Evolutionary conservation across 192 early-diverging fungal species (phyloP).

Genomic region (Coemansia asiatica): DNA sequence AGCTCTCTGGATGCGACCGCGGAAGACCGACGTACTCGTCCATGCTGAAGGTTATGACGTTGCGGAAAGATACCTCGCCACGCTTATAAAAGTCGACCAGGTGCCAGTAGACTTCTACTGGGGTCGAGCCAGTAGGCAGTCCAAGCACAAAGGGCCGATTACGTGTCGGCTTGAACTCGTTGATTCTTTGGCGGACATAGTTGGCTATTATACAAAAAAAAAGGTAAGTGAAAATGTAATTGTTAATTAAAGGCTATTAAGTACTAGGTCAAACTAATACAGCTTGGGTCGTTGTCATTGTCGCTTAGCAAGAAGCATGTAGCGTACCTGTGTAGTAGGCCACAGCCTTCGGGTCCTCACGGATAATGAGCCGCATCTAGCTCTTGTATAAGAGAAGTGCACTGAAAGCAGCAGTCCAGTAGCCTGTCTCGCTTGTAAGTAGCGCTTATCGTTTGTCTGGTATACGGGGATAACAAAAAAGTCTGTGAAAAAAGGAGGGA

Average conservation of each 20-base stretch:
- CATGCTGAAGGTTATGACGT: slow-evolving; percentile 87
- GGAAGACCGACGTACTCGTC: slow-evolving; percentile 83
- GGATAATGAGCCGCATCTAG: slow-evolving; percentile 51
- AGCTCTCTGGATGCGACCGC: slow-evolving; percentile 72
- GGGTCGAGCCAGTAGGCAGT: slow-evolving; percentile 82
- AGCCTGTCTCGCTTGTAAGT: background rate
- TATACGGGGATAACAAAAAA: background rate
- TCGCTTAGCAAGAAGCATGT: background rate
- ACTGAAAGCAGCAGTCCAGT: background rate
- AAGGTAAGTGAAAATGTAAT: background rate
- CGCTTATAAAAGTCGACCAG: slow-evolving; percentile 71
- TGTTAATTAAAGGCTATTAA: no score
- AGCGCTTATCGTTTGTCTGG: background rate
- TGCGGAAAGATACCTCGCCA: slow-evolving; percentile 69
- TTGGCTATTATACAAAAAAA: slow-evolving; percentile 55
- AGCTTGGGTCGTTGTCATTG: background rate
- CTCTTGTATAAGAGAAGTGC: background rate
- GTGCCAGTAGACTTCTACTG: slow-evolving; percentile 76
- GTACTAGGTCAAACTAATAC: background rate
- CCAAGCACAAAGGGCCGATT: slow-evolving; percentile 80
- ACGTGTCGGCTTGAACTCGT: slow-evolving; percentile 71
- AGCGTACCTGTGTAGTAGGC: slow-evolving; percentile 49
- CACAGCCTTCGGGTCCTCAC: slow-evolving; percentile 55
- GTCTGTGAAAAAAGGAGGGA: background rate
- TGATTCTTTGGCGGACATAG: slow-evolving; percentile 76